Evolutionary conservation across 768 basidiomycete genomes (phyloP).

Genomic region (Hysterangium stoloniferum): DNA sequence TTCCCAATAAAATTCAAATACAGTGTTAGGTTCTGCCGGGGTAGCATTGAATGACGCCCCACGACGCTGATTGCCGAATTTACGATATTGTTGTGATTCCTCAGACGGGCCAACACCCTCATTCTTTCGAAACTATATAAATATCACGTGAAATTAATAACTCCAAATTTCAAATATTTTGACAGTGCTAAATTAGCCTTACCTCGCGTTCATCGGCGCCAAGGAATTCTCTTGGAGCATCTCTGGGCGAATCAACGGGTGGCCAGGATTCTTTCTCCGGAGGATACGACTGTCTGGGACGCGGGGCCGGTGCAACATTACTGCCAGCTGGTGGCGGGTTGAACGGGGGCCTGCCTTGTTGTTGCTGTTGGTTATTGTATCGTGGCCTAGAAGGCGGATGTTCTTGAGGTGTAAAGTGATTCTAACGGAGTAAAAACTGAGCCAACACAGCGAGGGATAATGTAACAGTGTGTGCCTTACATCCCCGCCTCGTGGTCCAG

Average conservation of each 20-base stretch:
- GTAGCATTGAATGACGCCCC: no score
- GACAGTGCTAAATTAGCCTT: no score
- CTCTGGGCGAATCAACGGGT: not conserved
- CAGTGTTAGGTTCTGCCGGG: no score
- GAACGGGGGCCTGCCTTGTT: not conserved
- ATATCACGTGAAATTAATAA: not conserved
- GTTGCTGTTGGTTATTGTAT: not conserved
- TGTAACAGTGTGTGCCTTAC: not conserved
- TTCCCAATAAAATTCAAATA: no score
- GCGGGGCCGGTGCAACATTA: not conserved
- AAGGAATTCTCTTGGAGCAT: not conserved
- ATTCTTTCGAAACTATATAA: not conserved
- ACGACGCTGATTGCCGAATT: no score
- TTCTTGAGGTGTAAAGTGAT: not conserved
- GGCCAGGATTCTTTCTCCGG: not conserved
- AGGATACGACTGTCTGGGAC: not conserved
- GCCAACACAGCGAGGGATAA: not conserved
- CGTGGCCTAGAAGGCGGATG: not conserved
- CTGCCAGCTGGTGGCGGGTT: not conserved
- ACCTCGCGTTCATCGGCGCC: not conserved
- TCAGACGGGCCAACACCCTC: no score
- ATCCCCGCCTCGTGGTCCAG: not conserved
- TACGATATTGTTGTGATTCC: no score
- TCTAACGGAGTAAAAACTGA: no score
- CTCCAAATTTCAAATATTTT: not conserved